phyloP scores from a whole-genome alignment of 2,329 filamentous ascomycete species.

The Cadophora sp. region DNA sequence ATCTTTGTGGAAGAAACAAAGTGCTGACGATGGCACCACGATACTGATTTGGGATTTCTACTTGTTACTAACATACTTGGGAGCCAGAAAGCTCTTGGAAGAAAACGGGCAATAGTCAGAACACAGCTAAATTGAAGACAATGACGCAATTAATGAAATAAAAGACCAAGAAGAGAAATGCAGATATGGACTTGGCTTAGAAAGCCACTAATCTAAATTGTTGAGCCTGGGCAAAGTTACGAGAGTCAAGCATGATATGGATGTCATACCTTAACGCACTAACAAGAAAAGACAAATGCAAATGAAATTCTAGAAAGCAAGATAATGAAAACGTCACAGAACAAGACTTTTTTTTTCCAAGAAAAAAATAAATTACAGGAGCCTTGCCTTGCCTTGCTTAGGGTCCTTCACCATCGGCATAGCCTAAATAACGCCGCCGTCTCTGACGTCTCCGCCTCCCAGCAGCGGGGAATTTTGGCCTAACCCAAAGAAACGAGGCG shows the following conservation, averaged over 20 bases:
- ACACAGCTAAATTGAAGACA: not conserved
- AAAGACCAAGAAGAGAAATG: not conserved
- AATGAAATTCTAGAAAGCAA: not conserved
- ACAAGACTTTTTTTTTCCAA: not conserved
- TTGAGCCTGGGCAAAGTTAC: not conserved
- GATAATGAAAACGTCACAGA: not conserved
- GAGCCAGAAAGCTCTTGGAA: not conserved
- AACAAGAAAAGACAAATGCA: not conserved
- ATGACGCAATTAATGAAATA: too few relatives aligned
- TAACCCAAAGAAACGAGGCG: conserved; percentile 2
- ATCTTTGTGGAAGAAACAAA: not conserved
- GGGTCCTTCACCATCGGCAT: not conserved
- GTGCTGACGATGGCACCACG: conserved; percentile 1
- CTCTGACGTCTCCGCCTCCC: conserved; percentile 13
- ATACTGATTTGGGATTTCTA: not conserved
- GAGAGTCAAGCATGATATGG: not conserved
- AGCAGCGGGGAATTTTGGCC: not conserved
- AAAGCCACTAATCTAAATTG: not conserved
- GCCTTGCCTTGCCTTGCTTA: not conserved
- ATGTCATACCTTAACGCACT: not conserved
- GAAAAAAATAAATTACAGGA: not conserved
- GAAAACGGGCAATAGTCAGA: not conserved
- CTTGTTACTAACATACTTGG: not conserved
- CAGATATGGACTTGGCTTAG: not conserved
- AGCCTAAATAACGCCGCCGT: not conserved